phyloP scores from a whole-genome alignment of 441 rosid species.

The Arabidopsis lyrata region DNA sequence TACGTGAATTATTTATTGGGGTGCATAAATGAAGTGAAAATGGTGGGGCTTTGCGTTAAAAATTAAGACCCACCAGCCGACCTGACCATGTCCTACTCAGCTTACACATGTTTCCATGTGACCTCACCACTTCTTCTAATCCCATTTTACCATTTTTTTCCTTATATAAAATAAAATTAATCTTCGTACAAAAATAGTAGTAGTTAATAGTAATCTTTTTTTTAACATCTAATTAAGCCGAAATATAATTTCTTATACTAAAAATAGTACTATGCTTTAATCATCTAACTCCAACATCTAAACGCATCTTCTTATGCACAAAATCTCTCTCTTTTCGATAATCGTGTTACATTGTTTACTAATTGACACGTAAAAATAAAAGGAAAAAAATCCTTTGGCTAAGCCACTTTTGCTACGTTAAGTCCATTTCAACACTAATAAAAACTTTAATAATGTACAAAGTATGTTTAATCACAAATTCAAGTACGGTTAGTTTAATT shows the following conservation, averaged over 20 bases:
- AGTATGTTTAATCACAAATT: background rate
- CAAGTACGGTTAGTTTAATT: background rate
- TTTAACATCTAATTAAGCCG: background rate
- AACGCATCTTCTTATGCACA: constrained; percentile 18
- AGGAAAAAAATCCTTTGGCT: background rate
- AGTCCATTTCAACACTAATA: constrained; percentile 15
- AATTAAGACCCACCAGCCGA: constrained; percentile 34
- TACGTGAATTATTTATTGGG: background rate
- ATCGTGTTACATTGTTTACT: constrained; percentile 19
- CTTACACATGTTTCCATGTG: constrained; percentile 49
- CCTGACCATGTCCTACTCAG: constrained; percentile 44
- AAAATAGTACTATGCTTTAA: constrained; percentile 22
- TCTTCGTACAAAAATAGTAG: background rate
- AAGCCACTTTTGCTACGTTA: constrained; percentile 2
- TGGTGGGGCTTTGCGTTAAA: constrained; percentile 37
- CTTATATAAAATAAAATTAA: background rate
- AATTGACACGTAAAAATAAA: constrained; percentile 11
- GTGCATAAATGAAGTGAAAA: constrained; percentile 33
- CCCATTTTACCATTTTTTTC: constrained; percentile 1
- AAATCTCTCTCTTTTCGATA: constrained; percentile 6
- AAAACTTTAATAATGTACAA: background rate
- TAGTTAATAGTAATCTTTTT: background rate
- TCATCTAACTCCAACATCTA: constrained; percentile 20
- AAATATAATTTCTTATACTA: constrained; percentile 4
- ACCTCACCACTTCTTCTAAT: constrained; percentile 35